phyloP scores from a whole-genome alignment of 768 basidiomycete genomes.

The Cystobasidium onofrii region DNA sequence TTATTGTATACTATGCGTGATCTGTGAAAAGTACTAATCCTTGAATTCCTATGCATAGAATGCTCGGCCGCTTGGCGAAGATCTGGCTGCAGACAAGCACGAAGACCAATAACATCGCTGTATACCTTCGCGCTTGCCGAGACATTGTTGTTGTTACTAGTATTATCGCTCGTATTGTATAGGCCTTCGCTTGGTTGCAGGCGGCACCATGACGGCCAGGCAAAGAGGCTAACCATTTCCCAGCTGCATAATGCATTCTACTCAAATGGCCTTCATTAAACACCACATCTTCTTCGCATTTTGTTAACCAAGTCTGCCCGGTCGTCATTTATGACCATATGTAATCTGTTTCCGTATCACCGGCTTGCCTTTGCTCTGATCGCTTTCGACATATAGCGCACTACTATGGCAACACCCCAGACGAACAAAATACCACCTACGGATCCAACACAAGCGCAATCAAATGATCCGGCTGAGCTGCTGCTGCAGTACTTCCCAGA shows the following conservation, averaged over 20 bases:
- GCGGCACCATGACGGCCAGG: too few species aligned
- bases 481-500: slow-evolving; percentile 28
- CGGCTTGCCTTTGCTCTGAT: neutral
- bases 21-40: neutral
- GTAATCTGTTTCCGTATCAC: neutral
- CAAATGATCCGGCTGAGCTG: slow-evolving; percentile 20
- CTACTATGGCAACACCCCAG: neutral
- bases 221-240: too few species aligned
- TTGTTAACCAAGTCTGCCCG: too few species aligned
- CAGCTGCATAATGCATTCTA: too few species aligned
- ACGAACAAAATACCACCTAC: neutral
- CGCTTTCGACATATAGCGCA: neutral
- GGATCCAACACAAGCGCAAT: neutral
- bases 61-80: slow-evolving; percentile 11
- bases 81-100: slow-evolving; percentile 20
- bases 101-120: neutral
- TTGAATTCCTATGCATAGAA: neutral
- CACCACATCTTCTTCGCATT: too few species aligned
- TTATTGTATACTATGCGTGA: neutral
- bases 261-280: too few species aligned
- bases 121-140: neutral
- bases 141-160: slow-evolving; percentile 3
- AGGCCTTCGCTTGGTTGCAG: too few species aligned
- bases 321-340: neutral
- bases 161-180: neutral